Base-by-base conservation (phyloP, 1,284 basidiomycete species). In the Ganoderma sinense region DNA sequence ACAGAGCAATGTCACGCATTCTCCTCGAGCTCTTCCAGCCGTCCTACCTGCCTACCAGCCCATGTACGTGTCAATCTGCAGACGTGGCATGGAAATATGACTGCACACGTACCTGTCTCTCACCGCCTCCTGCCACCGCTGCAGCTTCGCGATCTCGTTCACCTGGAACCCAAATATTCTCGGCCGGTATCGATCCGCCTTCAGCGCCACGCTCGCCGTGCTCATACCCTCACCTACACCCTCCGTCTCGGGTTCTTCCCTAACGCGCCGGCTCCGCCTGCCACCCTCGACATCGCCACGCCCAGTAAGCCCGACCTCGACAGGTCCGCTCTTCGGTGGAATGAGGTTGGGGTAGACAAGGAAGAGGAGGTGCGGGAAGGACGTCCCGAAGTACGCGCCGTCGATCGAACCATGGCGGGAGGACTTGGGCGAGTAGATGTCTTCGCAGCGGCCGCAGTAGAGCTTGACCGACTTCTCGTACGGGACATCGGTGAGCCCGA, bases 391-490 rank as follows among this genome's bases (percentile, higher is more conserved):
- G 83, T 97, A 98, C 2, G 97, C 97, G 39, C 97, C 97, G 80
- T 98, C 97, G 78, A 98, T 98, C 41, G 93, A 93, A 59, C 97
- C 96, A 81, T 98, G 97, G 48, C 97, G 89, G 13, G 95, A 96
- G 2, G 93, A 95, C 81, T 98, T 98, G 58, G 97, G 97, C 0
- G 94, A 95, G 82, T 98, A 98, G 73, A 98, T 91, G 81, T 98
- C 97, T 83, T 98, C 97, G 82, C 97, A 98, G 48, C 96, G 91
- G 2, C 95, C 96, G 80, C 97, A 98, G 83, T 97, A 97, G 64
- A 98, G 92, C 81, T 98, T 98, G 78, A 98, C 97, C 41, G 95
- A 95, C 84, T 98, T 98, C 80, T 97, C 94, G 81, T 97, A 98
- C 0, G 97, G 94, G 23, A 96, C 87, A 82, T 98, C 97, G 68